Base-by-base conservation (phyloP, 1,284 basidiomycete species). In the Malassezia dermatis region DNA sequence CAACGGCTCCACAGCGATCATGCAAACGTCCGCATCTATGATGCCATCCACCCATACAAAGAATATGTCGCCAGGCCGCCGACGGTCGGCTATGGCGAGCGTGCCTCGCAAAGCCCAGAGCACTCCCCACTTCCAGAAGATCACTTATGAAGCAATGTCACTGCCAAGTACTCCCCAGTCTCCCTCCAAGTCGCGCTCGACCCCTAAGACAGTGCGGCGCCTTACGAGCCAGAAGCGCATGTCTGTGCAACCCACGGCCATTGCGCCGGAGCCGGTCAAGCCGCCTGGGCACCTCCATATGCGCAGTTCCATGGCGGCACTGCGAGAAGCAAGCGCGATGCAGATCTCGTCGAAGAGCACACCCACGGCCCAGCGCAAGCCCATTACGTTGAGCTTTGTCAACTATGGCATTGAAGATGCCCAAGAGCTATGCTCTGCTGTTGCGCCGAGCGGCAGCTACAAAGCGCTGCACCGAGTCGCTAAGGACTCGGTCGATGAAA, bases 321-420 rank as follows among this genome's bases (percentile, higher is more conserved):
- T 53, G 30, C 56, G 48, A n/a, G 40, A 58, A 42, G 51, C 56
- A 11, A 54, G 40, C 34, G 43, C 51, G 26, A 45, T 53, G 41
- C 56, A 58, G 8, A 7, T n/a, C 2, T 45, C 51, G 12, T 23
- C 35, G 13, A 39, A 24, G 21, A 35, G 31, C 15, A 2, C 57
- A 0, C 40, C 53, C 8, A 3, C 27, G n/a, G 19, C 17, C 15
- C 45, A 3, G 40, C 54, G 54, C 19, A 35, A 34, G 19, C 55
- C 55, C 1, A 40, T 57, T 8, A 40, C 55, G 37, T 60, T 71
- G 23, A 58, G 59, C 27, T 73, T 73, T 51, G 66, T 73, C 59
- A 71, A 73, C 59, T 73, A 71, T 45, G 70, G 70, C 12, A 64
- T 73, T 50, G 58, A 71, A 19, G 69, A 73, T 51, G 70, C 70